A percentile compares a stretch with the other conserved stretches of the same genome.
phyloP scores from a whole-genome alignment of 352 stramenopile genomes.

The Blastocystis sp. region DNA sequence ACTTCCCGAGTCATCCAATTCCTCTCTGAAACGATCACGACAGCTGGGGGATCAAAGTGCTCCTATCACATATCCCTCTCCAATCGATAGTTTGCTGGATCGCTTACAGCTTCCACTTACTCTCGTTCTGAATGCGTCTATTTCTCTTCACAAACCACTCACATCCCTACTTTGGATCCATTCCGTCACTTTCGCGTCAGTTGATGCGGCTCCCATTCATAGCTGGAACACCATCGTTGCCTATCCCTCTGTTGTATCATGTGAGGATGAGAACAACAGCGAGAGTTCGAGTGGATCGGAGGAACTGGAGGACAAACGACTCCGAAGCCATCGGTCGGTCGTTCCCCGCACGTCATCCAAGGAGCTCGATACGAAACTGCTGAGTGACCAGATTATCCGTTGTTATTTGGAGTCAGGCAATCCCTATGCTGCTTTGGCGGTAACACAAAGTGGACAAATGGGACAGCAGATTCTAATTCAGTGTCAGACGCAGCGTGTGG shows the following conservation, averaged over 20 bases:
- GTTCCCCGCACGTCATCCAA: neutral
- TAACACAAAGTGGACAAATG: slow-evolving; percentile 3
- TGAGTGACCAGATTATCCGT: neutral
- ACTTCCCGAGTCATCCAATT: no score
- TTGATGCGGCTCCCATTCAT: neutral
- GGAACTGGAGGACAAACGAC: neutral
- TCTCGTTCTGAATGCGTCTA: neutral
- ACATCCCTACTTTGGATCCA: slow-evolving; percentile 18
- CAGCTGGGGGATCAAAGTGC: neutral
- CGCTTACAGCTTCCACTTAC: neutral
- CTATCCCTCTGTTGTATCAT: neutral
- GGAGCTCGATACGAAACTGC: neutral
- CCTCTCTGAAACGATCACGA: no score
- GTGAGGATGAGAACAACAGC: neutral
- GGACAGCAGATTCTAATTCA: slow-evolving; percentile 35
- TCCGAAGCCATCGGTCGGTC: neutral
- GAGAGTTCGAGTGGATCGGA: neutral
- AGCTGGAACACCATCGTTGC: slow-evolving; percentile 41
- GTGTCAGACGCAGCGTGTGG: neutral
- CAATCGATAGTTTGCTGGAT: neutral
- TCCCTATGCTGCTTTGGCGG: slow-evolving; percentile 9
- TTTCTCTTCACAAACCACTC: neutral
- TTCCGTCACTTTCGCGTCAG: neutral
- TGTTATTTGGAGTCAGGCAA: slow-evolving; percentile 24
- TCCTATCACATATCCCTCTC: neutral